Evolutionary conservation across 345 rosid species (phyloP).

Genomic region (Hypericum perforatum): DNA sequence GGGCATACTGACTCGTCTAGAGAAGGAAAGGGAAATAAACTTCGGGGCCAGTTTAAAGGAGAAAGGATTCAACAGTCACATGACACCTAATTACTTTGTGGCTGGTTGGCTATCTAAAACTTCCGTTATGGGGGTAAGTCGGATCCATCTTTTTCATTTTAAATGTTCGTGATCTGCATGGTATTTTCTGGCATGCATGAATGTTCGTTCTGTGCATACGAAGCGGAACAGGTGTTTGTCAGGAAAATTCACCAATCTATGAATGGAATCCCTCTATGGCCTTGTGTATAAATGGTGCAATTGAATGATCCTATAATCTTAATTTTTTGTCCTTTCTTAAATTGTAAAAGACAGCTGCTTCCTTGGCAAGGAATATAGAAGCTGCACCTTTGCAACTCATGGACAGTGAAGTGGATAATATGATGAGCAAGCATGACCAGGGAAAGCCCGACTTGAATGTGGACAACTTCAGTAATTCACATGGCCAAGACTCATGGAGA

Average conservation of each 20-base stretch:
- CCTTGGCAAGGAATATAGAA: conserved; percentile 17
- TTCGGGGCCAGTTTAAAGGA: background rate
- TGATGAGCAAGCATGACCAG: conserved; percentile 15
- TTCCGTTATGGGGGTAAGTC: conserved; percentile 41
- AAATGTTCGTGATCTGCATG: too few species aligned
- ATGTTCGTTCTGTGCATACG: too few species aligned
- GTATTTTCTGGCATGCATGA: too few species aligned
- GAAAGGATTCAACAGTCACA: conserved; percentile 1
- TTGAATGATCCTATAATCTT: too few species aligned
- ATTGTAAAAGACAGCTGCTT: conserved; percentile 60
- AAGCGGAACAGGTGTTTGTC: too few species aligned
- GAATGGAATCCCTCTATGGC: too few species aligned
- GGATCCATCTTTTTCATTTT: too few species aligned
- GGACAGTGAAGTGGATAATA: too few species aligned
- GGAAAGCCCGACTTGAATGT: conserved; percentile 19
- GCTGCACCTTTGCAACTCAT: conserved; percentile 17
- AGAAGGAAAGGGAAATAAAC: background rate
- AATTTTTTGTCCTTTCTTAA: conserved; percentile 25
- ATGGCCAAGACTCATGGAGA: conserved; percentile 53
- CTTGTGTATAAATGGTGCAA: too few species aligned
- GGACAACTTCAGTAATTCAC: conserved; percentile 22
- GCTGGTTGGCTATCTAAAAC: conserved; percentile 29
- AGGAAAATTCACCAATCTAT: too few species aligned
- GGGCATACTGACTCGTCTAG: conserved; percentile 1
- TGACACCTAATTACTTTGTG: conserved; percentile 15